Base-by-base conservation (phyloP, 805 yeast species). In the Nakazawaea populi region DNA sequence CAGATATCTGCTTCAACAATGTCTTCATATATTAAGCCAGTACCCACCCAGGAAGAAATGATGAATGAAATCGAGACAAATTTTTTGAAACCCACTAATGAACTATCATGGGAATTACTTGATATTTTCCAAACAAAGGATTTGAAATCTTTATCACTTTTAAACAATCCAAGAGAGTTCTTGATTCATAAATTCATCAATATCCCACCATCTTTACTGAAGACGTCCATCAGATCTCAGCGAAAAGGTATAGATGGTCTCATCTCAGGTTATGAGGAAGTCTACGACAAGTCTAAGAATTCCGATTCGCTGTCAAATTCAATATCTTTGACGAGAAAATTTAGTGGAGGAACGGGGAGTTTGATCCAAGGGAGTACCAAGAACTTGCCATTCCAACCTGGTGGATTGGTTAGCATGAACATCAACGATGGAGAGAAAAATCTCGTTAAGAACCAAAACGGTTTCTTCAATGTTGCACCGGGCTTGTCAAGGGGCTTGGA, bases 371-470 rank as follows among this genome's bases (percentile, higher is more conserved):
- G 98, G 0, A 73, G 81, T 4, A 75, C 95, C 0, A 77, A 82
- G 18, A 87, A 78, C 59, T 68, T 92, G 60, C 99, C 99, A 0
- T 94, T 94, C 62, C 83, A 85, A 52, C 99, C 99, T 0, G 98
- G 99, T 56, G 97, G 98, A 2, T 63, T 74, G 40, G 47, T 51
- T 3, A 60, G 58, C 5, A 56, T 61, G 46, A 55, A 30, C 35
- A 59, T 64, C 27, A 60, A 61, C 7, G 76, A 72, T 47, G 67
- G 64, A 4, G 61, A 72, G 0, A 57, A 66, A 39, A 68, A 70
- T 42, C 61, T 87, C 44, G 94, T 86, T 59, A 77, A 84, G 60
- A 92, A 87, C 60, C 69, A 67, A 2, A 73, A 79, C 34, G 99
- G 98, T 0, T 66, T 94, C 37, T 87, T 85, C 60, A 95, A 89